Conservation (phyloP, 495 filamentous ascomycete genomes). For the Parachaetomium inaequale region DNA sequence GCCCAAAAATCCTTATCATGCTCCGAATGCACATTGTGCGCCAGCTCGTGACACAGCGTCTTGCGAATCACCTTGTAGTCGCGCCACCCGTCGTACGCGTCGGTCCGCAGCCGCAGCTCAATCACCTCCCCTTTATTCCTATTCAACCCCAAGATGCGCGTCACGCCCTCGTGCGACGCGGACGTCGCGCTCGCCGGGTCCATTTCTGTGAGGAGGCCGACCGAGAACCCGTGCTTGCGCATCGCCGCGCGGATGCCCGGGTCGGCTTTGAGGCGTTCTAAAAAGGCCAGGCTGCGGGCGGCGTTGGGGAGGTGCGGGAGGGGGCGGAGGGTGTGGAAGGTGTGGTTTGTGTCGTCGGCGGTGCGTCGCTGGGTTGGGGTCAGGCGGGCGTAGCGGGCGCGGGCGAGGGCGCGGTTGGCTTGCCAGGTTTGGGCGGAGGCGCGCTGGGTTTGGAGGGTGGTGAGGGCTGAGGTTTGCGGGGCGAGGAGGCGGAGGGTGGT, state of each 20-base stretch:
- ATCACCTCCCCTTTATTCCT: conserved; percentile 86
- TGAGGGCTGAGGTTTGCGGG: conserved; percentile 51
- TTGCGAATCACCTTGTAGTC: conserved; percentile 87
- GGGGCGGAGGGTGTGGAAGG: conserved; percentile 73
- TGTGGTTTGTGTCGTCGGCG: conserved; percentile 61
- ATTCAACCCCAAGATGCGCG: conserved; percentile 82
- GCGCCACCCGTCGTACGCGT: conserved; percentile 89
- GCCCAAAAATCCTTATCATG: conserved; percentile 91
- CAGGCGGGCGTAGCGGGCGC: conserved; percentile 34
- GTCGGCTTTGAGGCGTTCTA: conserved; percentile 74
- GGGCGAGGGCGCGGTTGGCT: conserved; percentile 8
- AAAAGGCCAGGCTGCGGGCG: conserved; percentile 61
- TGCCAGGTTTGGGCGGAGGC: conserved; percentile 33
- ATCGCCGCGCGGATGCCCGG: conserved; percentile 81
- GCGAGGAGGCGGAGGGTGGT: conserved; percentile 64
- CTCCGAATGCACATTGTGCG: conserved; percentile 80
- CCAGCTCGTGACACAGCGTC: conserved; percentile 91
- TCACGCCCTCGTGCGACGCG: conserved; percentile 58
- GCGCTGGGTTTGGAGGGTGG: conserved; percentile 42
- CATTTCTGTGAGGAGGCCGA: conserved; percentile 93
- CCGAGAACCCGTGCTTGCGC: conserved; percentile 76
- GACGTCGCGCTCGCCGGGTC: conserved; percentile 76
- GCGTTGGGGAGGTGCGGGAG: conserved; percentile 77
- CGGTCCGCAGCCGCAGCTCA: conserved; percentile 83
- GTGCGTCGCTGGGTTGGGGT: conserved; percentile 26